Base-by-base conservation (phyloP, 352 stramenopile species). In the Ophiocytium majus region DNA sequence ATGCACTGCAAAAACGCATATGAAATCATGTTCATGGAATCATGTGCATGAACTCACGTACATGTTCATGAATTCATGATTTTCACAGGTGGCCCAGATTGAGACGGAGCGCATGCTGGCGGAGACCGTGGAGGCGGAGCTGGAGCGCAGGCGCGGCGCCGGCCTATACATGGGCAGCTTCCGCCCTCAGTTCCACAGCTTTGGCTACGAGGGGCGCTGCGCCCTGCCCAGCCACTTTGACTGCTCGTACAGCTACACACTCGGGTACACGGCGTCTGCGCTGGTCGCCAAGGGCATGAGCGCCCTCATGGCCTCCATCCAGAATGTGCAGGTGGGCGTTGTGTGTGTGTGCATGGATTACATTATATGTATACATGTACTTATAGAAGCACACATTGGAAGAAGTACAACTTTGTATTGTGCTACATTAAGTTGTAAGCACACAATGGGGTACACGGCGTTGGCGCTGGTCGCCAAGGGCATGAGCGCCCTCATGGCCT, bases 151-250 rank as follows among this genome's bases (percentile, higher is more conserved):
- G 32, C 66, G 66, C 35, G 66, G 66, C 32, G 66, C 83, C 57
- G 86, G 86, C 5, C 57, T 43, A 37, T 90, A 89, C 82, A 63
- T 10, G 35, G 71, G 83, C 71, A 83, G 79, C 37, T 90, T 90
- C 76, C 50, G 50, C 17, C 37, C 82, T 0, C 82, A 90, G 63
- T 90, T 86, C 79, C 90, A 92, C 82, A 90, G 82, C 66, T 91
- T 91, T 66, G 90, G 90, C 10, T 92, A 92, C 76, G 90, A 92
- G 79, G 90, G 90, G 0, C 83, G 90, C 35, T 91, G 87, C 57
- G 89, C 81, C 0, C 66, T 91, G 43, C 90, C 90, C 34, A 87
- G 74, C 23, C 82, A 83, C 57, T 92, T 92, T 50, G 90, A 92
- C 76, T 89, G 82, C 32, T 89, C 83, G 81, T 92, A 92, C 86